Base-by-base conservation (phyloP, 2,329 filamentous ascomycete genomes). In the Aspergillus sp. region DNA sequence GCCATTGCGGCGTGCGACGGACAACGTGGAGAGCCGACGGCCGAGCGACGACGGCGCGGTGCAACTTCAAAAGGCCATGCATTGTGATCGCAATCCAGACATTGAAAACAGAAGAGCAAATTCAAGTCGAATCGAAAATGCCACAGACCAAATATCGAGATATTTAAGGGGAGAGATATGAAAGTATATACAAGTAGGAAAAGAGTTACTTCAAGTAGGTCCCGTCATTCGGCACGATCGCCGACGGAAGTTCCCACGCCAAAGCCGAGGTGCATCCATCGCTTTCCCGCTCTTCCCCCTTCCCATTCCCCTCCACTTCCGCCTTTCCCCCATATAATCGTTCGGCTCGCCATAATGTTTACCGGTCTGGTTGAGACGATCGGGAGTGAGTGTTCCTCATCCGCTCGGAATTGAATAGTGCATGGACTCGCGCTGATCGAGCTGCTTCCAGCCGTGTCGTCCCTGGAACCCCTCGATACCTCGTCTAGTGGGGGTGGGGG, bases 341-440 rank as follows among this genome's bases (percentile, higher is more conserved):
- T 22, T 54, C 29, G 14, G 18, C n/a, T 26, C 36, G 16, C n/a
- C 69, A 81, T 63, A 62, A 98, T 99, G 95, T 98, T 99, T 73
- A 98, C 95, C 59, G 95, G 95, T 68, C 90, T 96, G 63, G 91
- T 96, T 56, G 92, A 96, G 80, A 90, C 89, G 63, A 89, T 98
- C 65, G 95, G 95, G 81, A 93, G 94, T 96, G 81, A 78, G 88
- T 81, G 67, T 26, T 64, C 66, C 57, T 68, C 67, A 10, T 26
- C 32, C 32, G 32, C 32, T 36, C 32, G 12, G 54, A 52, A 47
- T 5, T 20, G 29, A 32, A 9, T 24, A 32, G 12, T 45, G 11
- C 24, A 14, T 22, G 11, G n/a, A 20, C 26, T 29, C 12, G 11
- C 29, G 4, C 52, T 64, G 52, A 61, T 47, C 36, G 16, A 18